These are phyloP conservation scores for Arthrobotrys iridis DNA, from an alignment of 2,329 filamentous ascomycete genomes.

Conservation along the genomic window DNA sequence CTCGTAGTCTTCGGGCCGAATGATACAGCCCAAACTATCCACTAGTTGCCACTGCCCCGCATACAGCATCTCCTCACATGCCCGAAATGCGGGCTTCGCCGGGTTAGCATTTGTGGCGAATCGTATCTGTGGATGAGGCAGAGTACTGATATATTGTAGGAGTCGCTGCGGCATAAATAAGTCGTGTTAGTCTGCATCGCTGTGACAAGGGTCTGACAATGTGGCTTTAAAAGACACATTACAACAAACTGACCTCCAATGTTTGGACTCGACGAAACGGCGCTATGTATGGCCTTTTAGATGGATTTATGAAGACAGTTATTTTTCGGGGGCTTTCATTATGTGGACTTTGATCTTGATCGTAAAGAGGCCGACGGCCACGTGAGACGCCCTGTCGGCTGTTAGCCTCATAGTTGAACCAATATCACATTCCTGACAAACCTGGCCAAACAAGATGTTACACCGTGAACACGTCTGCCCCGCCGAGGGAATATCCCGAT, in stretches of 20 bases:
- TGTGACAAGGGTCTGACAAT: background rate
- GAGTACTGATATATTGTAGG: constrained; percentile 32
- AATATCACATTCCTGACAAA: background rate
- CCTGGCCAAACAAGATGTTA: constrained; percentile 29
- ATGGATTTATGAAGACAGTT: constrained; percentile 39
- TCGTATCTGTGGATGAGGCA: constrained; percentile 45
- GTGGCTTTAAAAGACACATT: background rate
- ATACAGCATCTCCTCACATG: constrained; percentile 34
- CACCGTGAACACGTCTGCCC: constrained; percentile 43
- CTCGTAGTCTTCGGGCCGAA: constrained; percentile 45
- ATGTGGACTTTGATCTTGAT: background rate
- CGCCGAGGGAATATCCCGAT: constrained; percentile 30
- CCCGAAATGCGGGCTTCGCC: constrained; percentile 17
- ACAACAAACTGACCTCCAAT: constrained; percentile 15
- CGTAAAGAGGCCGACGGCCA: constrained; percentile 9
- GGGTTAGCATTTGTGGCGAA: constrained; percentile 30
- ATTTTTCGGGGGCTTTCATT: constrained; percentile 28
- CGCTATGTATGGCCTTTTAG: constrained; percentile 42
- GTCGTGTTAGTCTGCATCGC: background rate
- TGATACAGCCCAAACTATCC: constrained; percentile 38
- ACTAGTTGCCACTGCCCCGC: constrained; percentile 46
- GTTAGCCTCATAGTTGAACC: background rate
- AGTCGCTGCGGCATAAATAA: constrained; percentile 21
- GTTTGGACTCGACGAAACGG: constrained; percentile 47
- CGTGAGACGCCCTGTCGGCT: background rate